These are phyloP conservation scores for Xylariales sp. DNA, from an alignment of 2,329 filamentous ascomycete genomes.

Conservation along the genomic window DNA sequence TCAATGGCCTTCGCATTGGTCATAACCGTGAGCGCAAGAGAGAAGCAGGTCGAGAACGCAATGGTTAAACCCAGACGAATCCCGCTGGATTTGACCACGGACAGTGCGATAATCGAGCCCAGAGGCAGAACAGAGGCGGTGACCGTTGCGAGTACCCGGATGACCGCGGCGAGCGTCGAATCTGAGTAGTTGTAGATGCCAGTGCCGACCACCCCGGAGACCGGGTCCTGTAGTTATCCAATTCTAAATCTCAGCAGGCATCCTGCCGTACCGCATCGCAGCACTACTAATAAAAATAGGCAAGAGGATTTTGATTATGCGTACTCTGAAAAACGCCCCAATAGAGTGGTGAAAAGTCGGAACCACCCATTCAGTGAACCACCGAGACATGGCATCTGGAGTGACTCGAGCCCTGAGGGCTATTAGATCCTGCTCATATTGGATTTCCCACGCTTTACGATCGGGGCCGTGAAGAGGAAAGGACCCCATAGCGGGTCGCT, in stretches of 20 bases:
- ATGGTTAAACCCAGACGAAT: constrained; percentile 18
- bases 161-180: constrained; percentile 2
- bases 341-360: constrained; percentile 13
- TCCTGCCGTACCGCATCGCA: background rate
- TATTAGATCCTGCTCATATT: constrained; percentile 15
- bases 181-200: constrained; percentile 13
- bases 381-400: constrained; percentile 13
- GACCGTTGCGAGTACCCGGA: constrained; percentile 17
- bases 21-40: constrained; percentile 15
- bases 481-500: background rate
- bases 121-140: constrained; percentile 22
- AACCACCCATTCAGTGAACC: constrained; percentile 12
- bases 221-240: too few relatives aligned
- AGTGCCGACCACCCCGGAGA: constrained; percentile 4
- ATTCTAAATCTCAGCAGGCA: background rate
- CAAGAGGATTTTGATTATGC: too few relatives aligned
- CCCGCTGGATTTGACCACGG: constrained; percentile 15
- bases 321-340: too few relatives aligned
- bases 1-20: constrained; percentile 21
- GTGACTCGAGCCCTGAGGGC: constrained; percentile 12
- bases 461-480: background rate
- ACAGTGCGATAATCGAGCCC: constrained; percentile 20
- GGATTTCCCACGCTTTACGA: constrained; percentile 1
- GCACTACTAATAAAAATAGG: background rate
- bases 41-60: constrained; percentile 19